Conservation (phyloP, 139 green algal species). For the Diplosphaera chodatii region DNA sequence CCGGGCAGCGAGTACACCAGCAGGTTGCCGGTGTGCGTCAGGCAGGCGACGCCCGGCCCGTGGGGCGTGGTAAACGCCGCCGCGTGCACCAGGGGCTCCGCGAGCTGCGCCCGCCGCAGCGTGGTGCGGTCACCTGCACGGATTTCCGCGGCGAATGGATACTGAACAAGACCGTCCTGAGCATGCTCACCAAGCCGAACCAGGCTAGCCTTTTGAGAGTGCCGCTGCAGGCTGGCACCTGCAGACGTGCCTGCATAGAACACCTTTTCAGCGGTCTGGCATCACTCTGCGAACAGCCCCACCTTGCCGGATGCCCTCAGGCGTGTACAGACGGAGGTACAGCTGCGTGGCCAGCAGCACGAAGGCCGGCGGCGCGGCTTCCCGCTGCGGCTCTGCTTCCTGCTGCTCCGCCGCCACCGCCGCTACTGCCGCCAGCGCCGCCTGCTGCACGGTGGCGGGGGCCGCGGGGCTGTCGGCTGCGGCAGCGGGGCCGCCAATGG, state of each 20-base stretch:
- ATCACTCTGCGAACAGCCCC: too few relatives aligned
- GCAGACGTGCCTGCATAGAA: too few relatives aligned
- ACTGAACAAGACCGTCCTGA: too few relatives aligned
- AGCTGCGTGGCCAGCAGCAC: conserved; percentile 24
- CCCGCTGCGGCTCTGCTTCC: conserved; percentile 1
- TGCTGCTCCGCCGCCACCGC: background rate
- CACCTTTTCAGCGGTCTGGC: too few relatives aligned
- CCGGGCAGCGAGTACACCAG: conserved; percentile 30
- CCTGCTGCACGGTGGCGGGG: too few relatives aligned
- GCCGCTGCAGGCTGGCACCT: too few relatives aligned
- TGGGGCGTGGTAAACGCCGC: conserved; percentile 21
- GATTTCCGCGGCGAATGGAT: too few relatives aligned
- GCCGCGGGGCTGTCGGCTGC: background rate
- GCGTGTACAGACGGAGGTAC: conserved; percentile 34
- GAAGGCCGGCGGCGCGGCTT: conserved; percentile 12
- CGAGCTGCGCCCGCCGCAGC: conserved; percentile 25
- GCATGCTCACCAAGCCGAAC: too few relatives aligned
- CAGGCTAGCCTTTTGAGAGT: too few relatives aligned
- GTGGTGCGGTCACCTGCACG: conserved; percentile 25
- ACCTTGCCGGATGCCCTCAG: conserved; percentile 25
- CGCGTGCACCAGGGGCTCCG: conserved; percentile 22
- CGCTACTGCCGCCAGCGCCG: background rate
- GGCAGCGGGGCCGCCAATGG: background rate
- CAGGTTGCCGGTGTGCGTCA: background rate
- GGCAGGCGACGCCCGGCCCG: conserved; percentile 25